Evolutionary conservation across 2,329 filamentous ascomycete genomes (phyloP), one percentile per base, ranked within the genome.

Genomic region (Clonostachys byssicola): DNA sequence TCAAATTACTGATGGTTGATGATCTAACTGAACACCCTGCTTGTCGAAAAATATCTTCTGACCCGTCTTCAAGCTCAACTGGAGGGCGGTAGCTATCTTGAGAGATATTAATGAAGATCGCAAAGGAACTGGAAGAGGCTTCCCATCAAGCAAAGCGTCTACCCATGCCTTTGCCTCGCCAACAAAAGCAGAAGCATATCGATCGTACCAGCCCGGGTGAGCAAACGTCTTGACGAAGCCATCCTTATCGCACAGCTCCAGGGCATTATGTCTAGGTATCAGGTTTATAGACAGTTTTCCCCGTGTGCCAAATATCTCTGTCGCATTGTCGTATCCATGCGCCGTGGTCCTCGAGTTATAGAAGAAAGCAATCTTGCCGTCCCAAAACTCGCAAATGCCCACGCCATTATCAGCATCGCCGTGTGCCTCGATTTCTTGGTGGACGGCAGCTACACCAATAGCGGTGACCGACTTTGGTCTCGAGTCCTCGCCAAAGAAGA

Each of bases 351-450:
- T 63, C 3, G 65, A 68, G 46, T 63, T 65, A 53, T 72, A 72
- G 53, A 67, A 71, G 51, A 70, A 65, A 1, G 70, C 69, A 35
- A 74, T 70, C 49, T 66, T 65, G 9, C 70, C 70, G 40, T 61
- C 64, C 59, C 60, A 67, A 52, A 67, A 74, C 51, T 74, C 69
- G 43, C 73, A 65, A 13, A 70, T 59, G 5, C 65, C 71, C 6
- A 74, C 60, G 6, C 61, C 68, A 46, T 73, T 74, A 52, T 73
- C 71, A 18, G 62, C 64, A 49, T 74, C 71, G 33, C 48, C 50
- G 5, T 23, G 23, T 18, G 30, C 43, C 16, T 34, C 39, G 10
- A 49, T 17, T 14, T 49, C 43, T 8, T 17, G 12, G 16, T 49
- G 47, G 40, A 49, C 34, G 16, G 43, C 47, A 12, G 43, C 18